Percentiles rank a stretch among this genome's conserved stretches.
phyloP scores from a whole-genome alignment of 2,329 filamentous ascomycete species.

The Parafenestella ontariensis region DNA sequence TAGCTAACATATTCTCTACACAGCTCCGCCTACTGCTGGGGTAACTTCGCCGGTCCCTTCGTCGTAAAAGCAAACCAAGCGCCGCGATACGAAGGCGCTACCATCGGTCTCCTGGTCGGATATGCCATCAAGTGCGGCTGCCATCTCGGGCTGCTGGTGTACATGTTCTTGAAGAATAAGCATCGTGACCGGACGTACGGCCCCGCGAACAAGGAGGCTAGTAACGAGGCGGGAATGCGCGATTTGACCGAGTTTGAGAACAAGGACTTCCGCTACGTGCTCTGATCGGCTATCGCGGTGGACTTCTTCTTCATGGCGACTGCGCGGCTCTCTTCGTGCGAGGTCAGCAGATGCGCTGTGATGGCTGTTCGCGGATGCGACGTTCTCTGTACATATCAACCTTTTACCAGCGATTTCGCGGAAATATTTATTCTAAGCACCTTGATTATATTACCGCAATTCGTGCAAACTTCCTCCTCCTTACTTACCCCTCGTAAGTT shows the following conservation, averaged over 20 bases:
- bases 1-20: no score
- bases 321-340: no score
- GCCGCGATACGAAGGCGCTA: conserved; percentile 37
- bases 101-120: not conserved
- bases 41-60: conserved; percentile 50
- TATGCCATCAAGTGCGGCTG: not conserved
- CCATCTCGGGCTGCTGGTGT: conserved; percentile 13
- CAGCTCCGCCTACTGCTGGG: conserved; percentile 50
- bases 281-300: no score
- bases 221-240: conserved; percentile 50
- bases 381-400: no score
- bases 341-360: no score
- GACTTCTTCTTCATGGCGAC: no score
- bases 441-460: no score
- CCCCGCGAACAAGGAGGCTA: conserved; percentile 36
- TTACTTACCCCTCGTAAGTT: no score
- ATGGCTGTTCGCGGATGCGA: no score
- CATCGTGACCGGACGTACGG: not conserved
- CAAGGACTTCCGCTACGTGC: conserved; percentile 52
- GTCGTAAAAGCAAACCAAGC: conserved; percentile 47
- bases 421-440: no score
- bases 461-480: no score
- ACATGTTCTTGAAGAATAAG: not conserved
- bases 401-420: no score
- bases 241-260: conserved; percentile 53